Percentiles rank a stretch among this genome's conserved stretches.
phyloP scores from a whole-genome alignment of 2,329 filamentous ascomycete genomes.

The Aspergillus phoenicis region DNA sequence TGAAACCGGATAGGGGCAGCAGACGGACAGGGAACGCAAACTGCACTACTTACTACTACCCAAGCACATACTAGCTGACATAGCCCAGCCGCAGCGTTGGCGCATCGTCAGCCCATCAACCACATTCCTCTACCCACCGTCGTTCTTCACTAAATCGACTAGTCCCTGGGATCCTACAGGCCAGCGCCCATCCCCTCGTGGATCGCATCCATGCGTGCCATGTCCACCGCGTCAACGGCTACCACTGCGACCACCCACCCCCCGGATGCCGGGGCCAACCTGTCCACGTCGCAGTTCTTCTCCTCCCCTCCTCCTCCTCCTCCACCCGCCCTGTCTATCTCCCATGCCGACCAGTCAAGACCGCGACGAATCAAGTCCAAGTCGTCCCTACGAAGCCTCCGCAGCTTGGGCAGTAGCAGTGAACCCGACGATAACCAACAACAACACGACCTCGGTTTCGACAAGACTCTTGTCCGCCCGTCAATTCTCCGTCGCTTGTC shows the following conservation, averaged over 20 bases:
- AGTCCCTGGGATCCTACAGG: slow-evolving; percentile 13
- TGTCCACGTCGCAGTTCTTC: slow-evolving; percentile 29
- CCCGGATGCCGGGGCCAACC: slow-evolving; percentile 29
- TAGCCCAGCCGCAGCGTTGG: slow-evolving; percentile 9
- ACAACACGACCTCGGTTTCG: slow-evolving; percentile 22
- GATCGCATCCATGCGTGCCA: slow-evolving; percentile 41
- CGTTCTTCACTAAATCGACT: neutral
- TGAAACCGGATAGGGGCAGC: slow-evolving; percentile 10
- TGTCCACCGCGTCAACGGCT: slow-evolving; percentile 35
- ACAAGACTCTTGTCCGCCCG: slow-evolving; percentile 34
- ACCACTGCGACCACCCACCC: slow-evolving; percentile 31
- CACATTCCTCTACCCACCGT: slow-evolving; percentile 12
- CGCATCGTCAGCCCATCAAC: slow-evolving; percentile 14
- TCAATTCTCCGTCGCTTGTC: slow-evolving; percentile 47
- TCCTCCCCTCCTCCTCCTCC: slow-evolving; percentile 33
- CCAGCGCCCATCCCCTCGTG: slow-evolving; percentile 26
- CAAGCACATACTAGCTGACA: slow-evolving; percentile 1
- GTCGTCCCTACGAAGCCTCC: slow-evolving; percentile 39
- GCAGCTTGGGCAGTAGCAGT: slow-evolving; percentile 39
- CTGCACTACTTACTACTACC: too few species aligned
- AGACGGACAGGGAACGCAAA: neutral
- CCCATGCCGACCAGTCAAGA: slow-evolving; percentile 30
- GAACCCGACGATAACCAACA: slow-evolving; percentile 33
- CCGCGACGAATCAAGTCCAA: slow-evolving; percentile 40
- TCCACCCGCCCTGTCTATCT: slow-evolving; percentile 32